A percentile compares a stretch with the other conserved stretches of the same genome.
phyloP scores from a whole-genome alignment of 2,329 filamentous ascomycete species.

The Parastagonospora avenae region DNA sequence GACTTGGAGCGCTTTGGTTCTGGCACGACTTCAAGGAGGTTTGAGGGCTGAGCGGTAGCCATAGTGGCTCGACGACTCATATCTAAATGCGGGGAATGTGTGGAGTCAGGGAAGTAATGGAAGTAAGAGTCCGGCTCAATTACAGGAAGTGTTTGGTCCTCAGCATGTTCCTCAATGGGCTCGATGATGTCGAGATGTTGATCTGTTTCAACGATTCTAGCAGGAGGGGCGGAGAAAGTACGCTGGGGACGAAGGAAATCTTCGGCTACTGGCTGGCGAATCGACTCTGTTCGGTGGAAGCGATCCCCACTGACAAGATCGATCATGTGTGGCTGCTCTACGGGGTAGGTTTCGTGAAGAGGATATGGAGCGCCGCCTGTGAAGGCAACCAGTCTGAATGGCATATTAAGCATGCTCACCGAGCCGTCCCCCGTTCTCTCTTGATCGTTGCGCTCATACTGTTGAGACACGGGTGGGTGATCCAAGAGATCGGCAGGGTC shows the following conservation, averaged over 20 bases:
- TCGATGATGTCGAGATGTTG: constrained; percentile 9
- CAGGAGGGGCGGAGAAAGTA: constrained; percentile 1
- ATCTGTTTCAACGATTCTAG: constrained; percentile 3
- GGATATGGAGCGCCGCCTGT: background rate
- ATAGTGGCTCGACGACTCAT: too few species aligned
- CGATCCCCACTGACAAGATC: background rate
- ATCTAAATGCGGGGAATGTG: too few species aligned
- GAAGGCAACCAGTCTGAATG: background rate
- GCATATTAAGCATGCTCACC: background rate
- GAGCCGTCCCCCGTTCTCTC: background rate
- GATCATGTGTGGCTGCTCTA: background rate
- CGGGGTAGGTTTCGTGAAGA: background rate
- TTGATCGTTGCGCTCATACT: background rate
- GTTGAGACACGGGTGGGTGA: background rate
- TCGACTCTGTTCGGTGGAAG: background rate
- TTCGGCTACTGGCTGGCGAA: constrained; percentile 8
- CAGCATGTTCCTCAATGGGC: background rate
- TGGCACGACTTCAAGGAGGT: too few species aligned
- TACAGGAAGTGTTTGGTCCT: constrained; percentile 7
- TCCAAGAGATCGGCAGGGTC: background rate
- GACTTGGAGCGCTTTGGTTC: too few species aligned
- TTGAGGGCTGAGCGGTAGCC: too few species aligned
- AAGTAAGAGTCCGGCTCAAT: constrained; percentile 7
- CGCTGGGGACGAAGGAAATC: constrained; percentile 2
- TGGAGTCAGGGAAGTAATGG: background rate